Base-by-base conservation (phyloP, 306 rosid genomes). In the Castanospermum australe region DNA sequence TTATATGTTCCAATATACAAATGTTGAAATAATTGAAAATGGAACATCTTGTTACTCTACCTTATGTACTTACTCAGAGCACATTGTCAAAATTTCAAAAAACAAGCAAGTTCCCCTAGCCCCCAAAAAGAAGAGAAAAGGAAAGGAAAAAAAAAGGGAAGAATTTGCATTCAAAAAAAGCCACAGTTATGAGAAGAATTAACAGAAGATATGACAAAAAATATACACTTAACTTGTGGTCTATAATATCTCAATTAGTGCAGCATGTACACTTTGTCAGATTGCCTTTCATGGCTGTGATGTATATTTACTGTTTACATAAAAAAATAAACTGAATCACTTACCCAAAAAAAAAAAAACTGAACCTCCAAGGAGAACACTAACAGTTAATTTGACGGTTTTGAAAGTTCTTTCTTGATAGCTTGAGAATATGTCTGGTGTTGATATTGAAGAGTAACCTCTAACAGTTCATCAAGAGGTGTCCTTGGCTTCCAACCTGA, bases 401-500 rank as follows among this genome's bases (percentile, higher is more conserved):
- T 84, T 44, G 98, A 79, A 52, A 85, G 84, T 56, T 90, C 85
- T 82, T 79, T 87, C 86, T 85, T 87, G 64, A 93, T 57, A 1
- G 94, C 92, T 74, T 86, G 89, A 0, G 97, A 88, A 56, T 93
- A 93, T 20, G 97, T 93, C 86, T 87, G 77, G 72, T 91, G 94
- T 79, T 91, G 98, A 86, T 93, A 91, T 32, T 90, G 88, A 83
- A 93, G 93, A 25, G 98, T 93, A 17, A 84, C 81, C 72, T 91
- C 97, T 73, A 93, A 89, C 79, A 93, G 82, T 67, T 93, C 89
- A 83, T 91, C 77, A 41, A 93, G 93, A 2, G 93, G 87, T 5
- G 98, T 91, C 84, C 42, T 89, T 20, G 97, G 97, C 69, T 89
- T 88, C 98, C 98, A 93, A 48, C 90, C 97, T 93, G 80, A 25